A percentile compares a stretch with the other conserved stretches of the same genome.
phyloP scores from a whole-genome alignment of 169 alveolate genomes.

The Eimeria acervulina region DNA sequence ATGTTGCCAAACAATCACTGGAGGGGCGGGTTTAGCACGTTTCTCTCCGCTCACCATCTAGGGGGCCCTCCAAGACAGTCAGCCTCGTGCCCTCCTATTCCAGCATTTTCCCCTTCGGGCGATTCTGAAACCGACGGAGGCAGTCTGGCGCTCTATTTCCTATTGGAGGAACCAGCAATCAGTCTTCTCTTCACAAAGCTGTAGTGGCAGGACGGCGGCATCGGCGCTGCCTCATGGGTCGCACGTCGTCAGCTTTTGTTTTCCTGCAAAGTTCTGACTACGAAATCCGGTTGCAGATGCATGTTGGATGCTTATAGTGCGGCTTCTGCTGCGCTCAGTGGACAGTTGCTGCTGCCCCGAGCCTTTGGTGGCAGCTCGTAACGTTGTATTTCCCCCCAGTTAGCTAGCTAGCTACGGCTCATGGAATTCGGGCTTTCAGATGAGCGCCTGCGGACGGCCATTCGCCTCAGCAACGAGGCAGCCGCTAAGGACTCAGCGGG shows the following conservation, averaged over 20 bases:
- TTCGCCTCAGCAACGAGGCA: slow-evolving; percentile 84
- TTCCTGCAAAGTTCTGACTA: background rate
- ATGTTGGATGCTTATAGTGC: background rate
- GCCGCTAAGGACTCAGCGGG: slow-evolving; percentile 84
- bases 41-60: background rate
- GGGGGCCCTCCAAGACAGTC: slow-evolving; percentile 42
- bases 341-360: background rate
- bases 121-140: background rate
- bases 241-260: background rate
- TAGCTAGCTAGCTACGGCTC: slow-evolving; percentile 55
- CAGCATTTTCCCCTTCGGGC: background rate
- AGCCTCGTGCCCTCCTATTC: background rate
- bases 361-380: background rate
- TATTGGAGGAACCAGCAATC: background rate
- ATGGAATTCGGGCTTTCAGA: slow-evolving; percentile 74
- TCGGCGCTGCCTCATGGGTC: background rate
- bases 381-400: background rate
- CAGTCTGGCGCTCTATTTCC: background rate
- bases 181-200: background rate
- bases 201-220: background rate
- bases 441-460: slow-evolving; percentile 82
- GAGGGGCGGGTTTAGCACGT: background rate
- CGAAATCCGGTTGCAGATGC: slow-evolving; percentile 2
- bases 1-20: background rate
- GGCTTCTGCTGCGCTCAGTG: background rate